Evolutionary conservation across 306 rosid species (phyloP).

Genomic region (Prunus dulcis): DNA sequence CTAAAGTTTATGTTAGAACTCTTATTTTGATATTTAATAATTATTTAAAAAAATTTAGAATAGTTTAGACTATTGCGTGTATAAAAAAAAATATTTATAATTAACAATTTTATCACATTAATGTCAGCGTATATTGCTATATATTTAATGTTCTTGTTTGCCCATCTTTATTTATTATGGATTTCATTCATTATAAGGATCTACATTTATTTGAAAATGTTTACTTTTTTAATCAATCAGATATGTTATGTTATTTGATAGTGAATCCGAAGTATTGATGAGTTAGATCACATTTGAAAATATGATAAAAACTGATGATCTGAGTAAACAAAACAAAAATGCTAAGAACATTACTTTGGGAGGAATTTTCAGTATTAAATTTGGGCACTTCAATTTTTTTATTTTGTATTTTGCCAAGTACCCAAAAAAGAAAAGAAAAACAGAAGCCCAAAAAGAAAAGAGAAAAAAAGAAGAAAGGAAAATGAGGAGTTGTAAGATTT

Average conservation of each 20-base stretch:
- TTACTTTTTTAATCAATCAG: background rate
- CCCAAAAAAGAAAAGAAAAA: background rate
- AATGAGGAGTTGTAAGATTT: conserved; percentile 3
- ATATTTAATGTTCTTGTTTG: background rate
- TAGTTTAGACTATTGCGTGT: too few species aligned
- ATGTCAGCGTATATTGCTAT: background rate
- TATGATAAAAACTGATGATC: background rate
- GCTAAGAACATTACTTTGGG: background rate
- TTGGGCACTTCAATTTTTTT: background rate
- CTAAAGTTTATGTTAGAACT: background rate
- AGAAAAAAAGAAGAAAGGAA: background rate
- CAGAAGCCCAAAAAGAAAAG: background rate
- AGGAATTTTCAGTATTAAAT: background rate
- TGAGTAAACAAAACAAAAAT: background rate
- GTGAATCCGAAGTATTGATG: background rate
- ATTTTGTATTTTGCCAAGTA: background rate
- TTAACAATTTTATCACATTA: too few species aligned
- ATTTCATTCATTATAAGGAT: background rate
- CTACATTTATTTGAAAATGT: background rate
- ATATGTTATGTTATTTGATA: background rate
- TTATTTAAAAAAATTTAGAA: background rate
- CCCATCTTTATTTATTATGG: background rate
- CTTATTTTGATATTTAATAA: background rate
- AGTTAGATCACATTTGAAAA: background rate
- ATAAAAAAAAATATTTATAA: too few species aligned